These are phyloP conservation scores for Yamadazyma taylorii DNA, from an alignment of 1,139 yeast species.

Conservation along the genomic window DNA sequence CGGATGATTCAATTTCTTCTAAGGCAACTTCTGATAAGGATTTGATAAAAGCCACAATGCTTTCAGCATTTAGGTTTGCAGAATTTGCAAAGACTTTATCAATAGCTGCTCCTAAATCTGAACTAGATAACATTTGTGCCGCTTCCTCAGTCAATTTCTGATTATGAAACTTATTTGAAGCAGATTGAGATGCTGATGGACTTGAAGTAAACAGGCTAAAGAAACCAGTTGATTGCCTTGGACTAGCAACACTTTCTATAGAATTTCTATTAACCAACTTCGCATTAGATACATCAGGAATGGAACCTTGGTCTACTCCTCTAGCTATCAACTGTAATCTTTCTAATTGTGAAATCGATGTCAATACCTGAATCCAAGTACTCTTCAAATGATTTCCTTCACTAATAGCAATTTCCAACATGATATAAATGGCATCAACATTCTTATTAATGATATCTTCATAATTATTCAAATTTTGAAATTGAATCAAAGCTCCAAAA, in stretches of 20 bases:
- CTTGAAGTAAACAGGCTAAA: slow-evolving; percentile 35
- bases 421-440: slow-evolving; percentile 71
- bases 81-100: slow-evolving; percentile 88
- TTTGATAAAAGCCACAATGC: slow-evolving; percentile 81
- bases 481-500: slow-evolving; percentile 86
- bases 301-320: slow-evolving; percentile 80
- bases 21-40: slow-evolving; percentile 85
- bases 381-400: slow-evolving; percentile 71
- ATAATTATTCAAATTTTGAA: slow-evolving; percentile 75
- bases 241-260: slow-evolving; percentile 49
- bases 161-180: slow-evolving; percentile 44
- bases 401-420: slow-evolving; percentile 73
- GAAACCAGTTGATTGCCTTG: slow-evolving; percentile 49
- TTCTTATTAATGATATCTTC: slow-evolving; percentile 80
- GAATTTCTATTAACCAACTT: slow-evolving; percentile 61
- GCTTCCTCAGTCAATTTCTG: slow-evolving; percentile 42
- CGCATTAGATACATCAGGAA: slow-evolving; percentile 85
- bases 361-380: slow-evolving; percentile 84
- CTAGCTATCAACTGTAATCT: slow-evolving; percentile 84
- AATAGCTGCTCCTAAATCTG: slow-evolving; percentile 80
- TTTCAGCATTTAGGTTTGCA: slow-evolving; percentile 74
- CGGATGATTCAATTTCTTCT: slow-evolving; percentile 91
- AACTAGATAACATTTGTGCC: slow-evolving; percentile 58
- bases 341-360: slow-evolving; percentile 87
- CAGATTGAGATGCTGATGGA: slow-evolving; percentile 42